A percentile compares a stretch with the other conserved stretches of the same genome.
phyloP scores from a whole-genome alignment of 2,329 filamentous ascomycete genomes.

The Aspergillus fischeri region DNA sequence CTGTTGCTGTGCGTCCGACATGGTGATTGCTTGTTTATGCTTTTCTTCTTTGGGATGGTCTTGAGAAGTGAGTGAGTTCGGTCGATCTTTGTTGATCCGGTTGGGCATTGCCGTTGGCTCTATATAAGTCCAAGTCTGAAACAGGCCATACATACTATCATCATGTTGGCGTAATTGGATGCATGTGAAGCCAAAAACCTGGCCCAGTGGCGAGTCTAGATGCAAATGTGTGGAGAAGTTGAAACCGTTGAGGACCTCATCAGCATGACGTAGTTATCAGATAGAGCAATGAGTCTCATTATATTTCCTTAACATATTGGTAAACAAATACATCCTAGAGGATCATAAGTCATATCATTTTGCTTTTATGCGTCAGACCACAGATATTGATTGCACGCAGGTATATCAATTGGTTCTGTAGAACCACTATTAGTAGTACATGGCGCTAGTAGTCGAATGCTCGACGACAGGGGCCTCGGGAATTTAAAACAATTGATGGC shows the following conservation, averaged over 20 bases:
- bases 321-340: not conserved
- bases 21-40: not conserved
- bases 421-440: too few species aligned
- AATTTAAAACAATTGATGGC: too few species aligned
- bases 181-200: not conserved
- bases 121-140: not conserved
- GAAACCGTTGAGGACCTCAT: not conserved
- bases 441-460: too few species aligned
- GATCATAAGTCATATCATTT: not conserved
- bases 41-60: not conserved
- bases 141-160: not conserved
- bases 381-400: not conserved
- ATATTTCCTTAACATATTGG: not conserved
- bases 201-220: not conserved
- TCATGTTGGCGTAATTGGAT: not conserved
- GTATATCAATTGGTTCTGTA: too few species aligned
- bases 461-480: too few species aligned
- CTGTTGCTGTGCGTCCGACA: constrained; percentile 29
- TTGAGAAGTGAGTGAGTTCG: not conserved
- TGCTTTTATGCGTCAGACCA: not conserved
- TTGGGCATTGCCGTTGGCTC: not conserved
- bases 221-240: not conserved
- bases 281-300: not conserved
- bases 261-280: not conserved
- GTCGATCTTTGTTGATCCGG: not conserved